These are phyloP conservation scores for Aegle marmelos DNA, from an alignment of 345 rosid species.

Conservation along the genomic window DNA sequence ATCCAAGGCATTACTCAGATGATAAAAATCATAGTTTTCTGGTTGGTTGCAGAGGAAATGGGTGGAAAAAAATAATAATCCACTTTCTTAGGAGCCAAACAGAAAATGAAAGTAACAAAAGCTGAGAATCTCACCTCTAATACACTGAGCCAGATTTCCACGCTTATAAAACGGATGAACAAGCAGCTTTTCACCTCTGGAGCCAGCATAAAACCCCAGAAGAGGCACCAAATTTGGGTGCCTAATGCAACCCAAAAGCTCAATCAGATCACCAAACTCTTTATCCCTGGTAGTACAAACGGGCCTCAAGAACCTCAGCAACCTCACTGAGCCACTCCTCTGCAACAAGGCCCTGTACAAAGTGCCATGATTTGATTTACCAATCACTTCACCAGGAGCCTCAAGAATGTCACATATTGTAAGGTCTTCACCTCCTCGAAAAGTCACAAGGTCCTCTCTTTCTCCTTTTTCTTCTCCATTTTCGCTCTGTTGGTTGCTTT, in stretches of 20 bases:
- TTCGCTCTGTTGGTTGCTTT: constrained; percentile 21
- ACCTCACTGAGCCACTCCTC: constrained; percentile 44
- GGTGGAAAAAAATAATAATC: background rate
- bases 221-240: constrained; percentile 86
- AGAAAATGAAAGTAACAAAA: constrained; percentile 4
- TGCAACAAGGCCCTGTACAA: constrained; percentile 75
- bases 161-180: constrained; percentile 64
- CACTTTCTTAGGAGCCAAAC: constrained; percentile 17
- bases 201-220: constrained; percentile 81
- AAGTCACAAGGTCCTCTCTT: constrained; percentile 58
- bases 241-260: constrained; percentile 53
- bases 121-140: constrained; percentile 48
- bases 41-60: background rate
- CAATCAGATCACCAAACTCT: constrained; percentile 51
- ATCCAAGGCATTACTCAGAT: background rate
- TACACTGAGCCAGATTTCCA: constrained; percentile 70
- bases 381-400: constrained; percentile 95
- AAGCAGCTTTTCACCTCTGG: constrained; percentile 92
- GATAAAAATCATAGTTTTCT: background rate
- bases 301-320: constrained; percentile 87
- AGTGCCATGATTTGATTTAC: constrained; percentile 85
- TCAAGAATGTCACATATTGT: constrained; percentile 79
- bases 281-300: constrained; percentile 46
- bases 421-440: constrained; percentile 68
- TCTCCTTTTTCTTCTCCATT: constrained; percentile 21